Evolutionary conservation across 2,329 filamentous ascomycete species (phyloP), one percentile per base, ranked within the genome.

Genomic region (Aspergillus ochraceoroseus): DNA sequence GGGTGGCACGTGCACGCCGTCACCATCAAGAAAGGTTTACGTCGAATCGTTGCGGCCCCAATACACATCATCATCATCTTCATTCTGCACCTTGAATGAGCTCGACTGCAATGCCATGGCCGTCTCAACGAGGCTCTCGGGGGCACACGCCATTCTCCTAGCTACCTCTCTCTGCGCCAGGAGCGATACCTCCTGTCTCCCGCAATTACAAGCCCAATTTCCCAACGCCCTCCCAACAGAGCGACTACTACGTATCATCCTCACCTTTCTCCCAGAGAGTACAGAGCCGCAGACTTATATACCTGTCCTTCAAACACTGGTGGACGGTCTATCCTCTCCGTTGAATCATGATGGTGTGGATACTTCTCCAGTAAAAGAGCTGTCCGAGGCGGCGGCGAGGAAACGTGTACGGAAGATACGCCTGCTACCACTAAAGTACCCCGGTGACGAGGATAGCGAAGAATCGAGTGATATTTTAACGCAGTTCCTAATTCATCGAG

Each of bases 261-360:
- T 82, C 46, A 78, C 76, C 41, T 81, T 74, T 52, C 67, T 82
- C n/a, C 78, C 79, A 13, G 76, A 80, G 55, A 74, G 70, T 48
- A 58, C 67, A 19, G 71, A 76, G 14, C 75, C 78, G 3, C 60
- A 64, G 4, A 57, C 62, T 19, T 78, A 80, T 49, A 59, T 62
- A 14, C 54, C 62, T 18, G 73, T 72, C 42, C 61, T 76, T 15
- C 59, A 70, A 46, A 66, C 71, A 41, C 64, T 79, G 43, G 63
- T 61, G 7, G 65, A 65, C 2, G 58, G 60, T 56, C 41, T 56
- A 52, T 20, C 20, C 3, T 39, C 44, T 27, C 52, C 53, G 5
- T 23, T 38, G 8, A 46, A 51, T 4, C 57, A 33, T 55, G 44
- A 59, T 62, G 46, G 59, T 8, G 57, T 78, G 12, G 72, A 78